Conservation (phyloP, 192 early-diverging fungal genomes). For the Coemansia sp. region DNA sequence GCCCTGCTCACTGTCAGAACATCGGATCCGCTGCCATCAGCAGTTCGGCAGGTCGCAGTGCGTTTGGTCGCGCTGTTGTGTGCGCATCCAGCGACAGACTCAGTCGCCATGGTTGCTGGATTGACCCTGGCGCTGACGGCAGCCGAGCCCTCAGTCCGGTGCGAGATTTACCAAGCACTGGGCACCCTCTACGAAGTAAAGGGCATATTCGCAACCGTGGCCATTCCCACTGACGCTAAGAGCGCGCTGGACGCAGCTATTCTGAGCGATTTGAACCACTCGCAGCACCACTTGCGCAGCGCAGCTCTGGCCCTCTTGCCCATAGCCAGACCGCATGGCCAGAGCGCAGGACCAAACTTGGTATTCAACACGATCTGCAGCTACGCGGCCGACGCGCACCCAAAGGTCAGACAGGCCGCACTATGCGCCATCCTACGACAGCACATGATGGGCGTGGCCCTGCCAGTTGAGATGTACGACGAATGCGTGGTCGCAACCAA, state of each 20-base stretch:
- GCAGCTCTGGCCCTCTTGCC: constrained; percentile 26
- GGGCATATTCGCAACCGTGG: constrained; percentile 10
- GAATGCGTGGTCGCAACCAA: constrained; percentile 62
- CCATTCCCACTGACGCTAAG: neutral
- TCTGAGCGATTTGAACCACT: constrained; percentile 30
- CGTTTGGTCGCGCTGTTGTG: constrained; percentile 28
- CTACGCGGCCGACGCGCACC: constrained; percentile 39
- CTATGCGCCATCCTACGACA: constrained; percentile 26
- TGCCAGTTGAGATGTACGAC: constrained; percentile 57
- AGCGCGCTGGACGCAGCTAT: constrained; percentile 9
- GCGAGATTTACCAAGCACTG: constrained; percentile 46
- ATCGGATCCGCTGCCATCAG: constrained; percentile 7
- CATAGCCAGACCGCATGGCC: neutral
- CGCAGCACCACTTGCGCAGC: constrained; percentile 48
- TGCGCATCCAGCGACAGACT: constrained; percentile 35
- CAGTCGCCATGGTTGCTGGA: neutral
- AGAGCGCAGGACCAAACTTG: neutral
- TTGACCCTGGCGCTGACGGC: constrained; percentile 17
- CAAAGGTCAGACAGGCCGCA: constrained; percentile 42
- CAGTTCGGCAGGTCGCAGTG: constrained; percentile 38
- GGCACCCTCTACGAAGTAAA: constrained; percentile 31
- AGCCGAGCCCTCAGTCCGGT: constrained; percentile 27
- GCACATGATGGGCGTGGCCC: constrained; percentile 20
- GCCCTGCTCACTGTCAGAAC: constrained; percentile 14
- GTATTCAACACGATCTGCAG: constrained; percentile 32